These are phyloP conservation scores for Sistotremastrum suecicum DNA, from an alignment of 768 basidiomycete species.

Conservation along the genomic window DNA sequence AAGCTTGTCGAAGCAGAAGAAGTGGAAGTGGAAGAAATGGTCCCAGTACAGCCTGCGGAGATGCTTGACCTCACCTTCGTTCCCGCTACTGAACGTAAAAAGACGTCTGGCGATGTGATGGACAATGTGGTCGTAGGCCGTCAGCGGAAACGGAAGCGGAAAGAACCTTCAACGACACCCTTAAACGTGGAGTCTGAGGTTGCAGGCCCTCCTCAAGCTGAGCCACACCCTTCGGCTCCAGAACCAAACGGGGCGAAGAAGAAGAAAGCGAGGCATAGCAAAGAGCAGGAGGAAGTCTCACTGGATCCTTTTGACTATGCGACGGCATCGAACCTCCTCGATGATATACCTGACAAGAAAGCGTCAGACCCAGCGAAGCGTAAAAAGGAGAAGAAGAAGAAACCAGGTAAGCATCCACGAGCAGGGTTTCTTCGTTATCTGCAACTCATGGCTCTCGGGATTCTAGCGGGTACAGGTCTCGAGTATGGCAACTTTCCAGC, in stretches of 20 bases:
- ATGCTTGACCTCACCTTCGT: conserved; percentile 69
- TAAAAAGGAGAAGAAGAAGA: conserved; percentile 37
- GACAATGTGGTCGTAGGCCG: conserved; percentile 58
- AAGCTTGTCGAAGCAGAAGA: not conserved
- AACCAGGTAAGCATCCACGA: conserved; percentile 12
- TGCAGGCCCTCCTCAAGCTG: no score
- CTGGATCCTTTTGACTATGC: conserved; percentile 57
- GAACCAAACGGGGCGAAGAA: conserved; percentile 9
- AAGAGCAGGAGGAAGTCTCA: conserved; percentile 16
- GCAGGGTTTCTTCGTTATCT: not conserved
- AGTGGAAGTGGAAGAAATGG: conserved; percentile 4
- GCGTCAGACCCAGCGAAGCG: conserved; percentile 15
- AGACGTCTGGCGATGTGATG: conserved; percentile 16
- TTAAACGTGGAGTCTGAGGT: no score
- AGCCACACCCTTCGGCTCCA: no score
- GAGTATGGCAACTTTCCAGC: conserved; percentile 47
- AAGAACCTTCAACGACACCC: conserved; percentile 12
- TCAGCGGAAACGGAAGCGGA: conserved; percentile 53
- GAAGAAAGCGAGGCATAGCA: conserved; percentile 10
- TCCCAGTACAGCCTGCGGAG: conserved; percentile 17
- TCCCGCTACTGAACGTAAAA: conserved; percentile 44
- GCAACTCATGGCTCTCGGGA: not conserved
- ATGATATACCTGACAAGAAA: conserved; percentile 32
- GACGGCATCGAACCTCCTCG: conserved; percentile 56
- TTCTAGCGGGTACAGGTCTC: conserved; percentile 22